Evolutionary conservation across 1,284 basidiomycete genomes (phyloP), one percentile per base, ranked within the genome.

Genomic region (Irpex lacteus): DNA sequence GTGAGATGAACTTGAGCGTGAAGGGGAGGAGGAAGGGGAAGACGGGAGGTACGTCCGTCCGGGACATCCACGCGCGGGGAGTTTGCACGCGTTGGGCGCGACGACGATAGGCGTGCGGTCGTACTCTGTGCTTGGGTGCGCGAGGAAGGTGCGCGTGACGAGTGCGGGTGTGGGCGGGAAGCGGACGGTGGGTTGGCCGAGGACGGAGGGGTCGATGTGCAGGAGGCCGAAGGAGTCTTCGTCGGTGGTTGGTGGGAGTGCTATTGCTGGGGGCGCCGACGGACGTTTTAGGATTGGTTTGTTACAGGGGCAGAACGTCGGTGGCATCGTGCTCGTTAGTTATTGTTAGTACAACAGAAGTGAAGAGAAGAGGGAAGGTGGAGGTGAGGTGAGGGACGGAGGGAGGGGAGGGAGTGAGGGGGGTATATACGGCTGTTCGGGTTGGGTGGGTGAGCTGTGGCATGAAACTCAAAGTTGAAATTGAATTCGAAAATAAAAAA

Each of bases 71-170:
- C 89, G 85, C 68, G 84, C 88, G 56, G 89, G 89, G 34, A 91
- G 80, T 18, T 86, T 86, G 71, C 88, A 90, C 60, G 78, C 73
- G 71, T 91, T 90, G 56, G 84, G 85, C 26, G 78, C 67, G 66
- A 91, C 88, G 72, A 86, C 79, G 73, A 90, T 89, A 67, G 88
- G 88, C n/a, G 86, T 83, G 67, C 89, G 86, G 79, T 90, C 88
- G 75, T 90, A 90, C 8, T 77, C 70, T 15, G 81, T 67, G 3
- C 85, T 65, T n/a, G 85, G 84, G 77, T 88, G 73, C 38, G 82
- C 86, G 40, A 76, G 71, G 72, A 85, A 86, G 52, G 84, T 87
- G 65, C 82, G 78, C 11, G 54, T 34, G 11, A 84, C 81, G 65
- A 90, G 80, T 5, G 80, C 72, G 3, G 86, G 79, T 18, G 83